phyloP scores from a whole-genome alignment of 306 rosid species.

The Lathyrus tuberosus region DNA sequence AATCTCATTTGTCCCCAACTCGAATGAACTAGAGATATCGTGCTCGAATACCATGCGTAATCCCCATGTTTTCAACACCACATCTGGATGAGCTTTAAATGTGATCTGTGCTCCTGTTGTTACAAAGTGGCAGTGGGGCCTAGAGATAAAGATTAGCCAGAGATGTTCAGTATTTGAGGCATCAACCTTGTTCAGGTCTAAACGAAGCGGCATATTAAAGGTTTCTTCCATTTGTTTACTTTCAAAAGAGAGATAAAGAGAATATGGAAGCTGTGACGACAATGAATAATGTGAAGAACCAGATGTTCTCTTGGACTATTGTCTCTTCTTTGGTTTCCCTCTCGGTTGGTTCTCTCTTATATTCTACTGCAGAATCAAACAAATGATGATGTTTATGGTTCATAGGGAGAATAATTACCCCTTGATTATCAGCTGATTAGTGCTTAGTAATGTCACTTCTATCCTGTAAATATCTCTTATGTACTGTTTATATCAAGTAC shows the following conservation, averaged over 20 bases:
- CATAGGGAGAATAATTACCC: too few species aligned
- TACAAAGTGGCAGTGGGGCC: conserved; percentile 14
- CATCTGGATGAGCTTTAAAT: conserved; percentile 1
- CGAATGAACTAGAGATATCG: background rate
- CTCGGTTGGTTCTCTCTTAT: too few species aligned
- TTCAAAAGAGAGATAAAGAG: conserved; percentile 35
- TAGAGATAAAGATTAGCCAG: conserved; percentile 28
- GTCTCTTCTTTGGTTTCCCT: too few species aligned
- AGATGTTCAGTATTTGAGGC: background rate
- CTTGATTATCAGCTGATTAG: too few species aligned
- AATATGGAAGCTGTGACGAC: background rate
- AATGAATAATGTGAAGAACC: background rate
- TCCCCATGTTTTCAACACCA: background rate
- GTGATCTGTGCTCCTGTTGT: conserved; percentile 6
- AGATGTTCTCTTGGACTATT: too few species aligned
- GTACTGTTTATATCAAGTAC: too few species aligned
- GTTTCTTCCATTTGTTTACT: conserved; percentile 10
- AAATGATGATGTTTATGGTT: too few species aligned
- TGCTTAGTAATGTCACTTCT: too few species aligned
- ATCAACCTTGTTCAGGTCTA: background rate
- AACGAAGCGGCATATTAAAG: background rate
- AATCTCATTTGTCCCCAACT: background rate
- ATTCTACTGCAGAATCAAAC: too few species aligned
- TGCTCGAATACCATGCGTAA: background rate
- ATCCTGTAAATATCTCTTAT: too few species aligned